Base-by-base conservation (phyloP, 2,329 filamentous ascomycete species). In the Pezicula radicicola region DNA sequence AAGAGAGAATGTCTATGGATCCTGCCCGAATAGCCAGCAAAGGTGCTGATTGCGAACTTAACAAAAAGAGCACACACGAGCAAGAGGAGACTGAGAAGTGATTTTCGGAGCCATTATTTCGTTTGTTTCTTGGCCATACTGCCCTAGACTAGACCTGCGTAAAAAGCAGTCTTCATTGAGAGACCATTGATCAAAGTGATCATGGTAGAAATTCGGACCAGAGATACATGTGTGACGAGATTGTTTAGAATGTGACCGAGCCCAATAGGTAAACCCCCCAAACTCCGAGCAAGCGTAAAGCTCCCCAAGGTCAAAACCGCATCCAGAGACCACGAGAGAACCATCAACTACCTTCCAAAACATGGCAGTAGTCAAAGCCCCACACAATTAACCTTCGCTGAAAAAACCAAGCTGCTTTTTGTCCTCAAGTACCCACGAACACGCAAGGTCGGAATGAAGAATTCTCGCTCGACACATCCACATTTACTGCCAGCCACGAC, bases 31-130 rank as follows among this genome's bases (percentile, higher is more conserved):
- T 50, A 53, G 54, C 48, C 50, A 49, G 53, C 21, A 30, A 54
- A 25, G 58, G 56, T 43, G 39, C 52, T 43, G 49, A 50, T 50
- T 67, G 72, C 51, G 66, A 73, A 55, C 71, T 80, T 60, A 66
- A 68, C 43, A 76, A 64, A 60, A 70, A 68, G 54, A 80, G 75
- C 63, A 75, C 77, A 54, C 76, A 81, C 58, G 80, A 83, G 67
- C 77, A 83, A 67, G 82, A 85, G 63, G 81, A 85, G 70, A 75
- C 77, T 25, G 78, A 82, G 65, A 63, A 64, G 49, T 63, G 78
- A 74, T 66, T 62, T 58, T 62, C 55, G 49, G 68, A 57, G 58
- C 61, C 55, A 53, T 60, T 51, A 56, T 61, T 60, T 61, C 50
- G 48, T 59, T 62, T 54, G 55, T 54, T 51, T 21, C 48, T 53